A percentile compares a stretch with the other conserved stretches of the same genome.
Conservation (phyloP, 345 rosid species). For the Populus euphratica region DNA sequence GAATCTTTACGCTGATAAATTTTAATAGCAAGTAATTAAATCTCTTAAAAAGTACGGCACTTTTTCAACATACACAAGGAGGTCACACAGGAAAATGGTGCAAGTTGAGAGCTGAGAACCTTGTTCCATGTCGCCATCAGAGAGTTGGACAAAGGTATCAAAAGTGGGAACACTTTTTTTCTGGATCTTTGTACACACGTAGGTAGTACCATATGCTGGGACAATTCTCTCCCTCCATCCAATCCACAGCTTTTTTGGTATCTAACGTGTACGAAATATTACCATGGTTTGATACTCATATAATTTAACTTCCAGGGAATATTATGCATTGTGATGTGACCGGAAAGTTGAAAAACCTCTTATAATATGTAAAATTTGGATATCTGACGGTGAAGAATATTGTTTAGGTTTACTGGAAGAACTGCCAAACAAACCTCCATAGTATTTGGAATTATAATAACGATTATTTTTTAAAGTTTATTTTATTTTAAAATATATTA, state of each 20-base stretch:
- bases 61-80: too few relatives aligned
- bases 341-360: too few relatives aligned
- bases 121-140: constrained; percentile 24
- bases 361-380: too few relatives aligned
- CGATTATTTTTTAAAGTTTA: too few relatives aligned
- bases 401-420: too few relatives aligned
- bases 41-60: too few relatives aligned
- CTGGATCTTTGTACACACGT: background rate
- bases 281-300: background rate
- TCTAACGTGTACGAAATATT: background rate
- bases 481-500: too few relatives aligned
- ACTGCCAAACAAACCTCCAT: too few relatives aligned
- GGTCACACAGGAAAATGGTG: too few relatives aligned
- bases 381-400: too few relatives aligned
- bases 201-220: background rate
- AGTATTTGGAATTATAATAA: too few relatives aligned
- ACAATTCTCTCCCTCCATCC: constrained; percentile 5
- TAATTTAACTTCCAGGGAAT: background rate
- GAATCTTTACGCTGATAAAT: background rate
- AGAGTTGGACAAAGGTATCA: background rate
- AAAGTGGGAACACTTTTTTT: constrained; percentile 3
- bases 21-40: background rate
- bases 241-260: background rate
- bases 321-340: background rate
- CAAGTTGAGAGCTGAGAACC: constrained; percentile 31